A percentile compares a stretch with the other conserved stretches of the same genome.
These are phyloP conservation scores for Suillus brevipes DNA, from an alignment of 768 basidiomycete species.

Conservation along the genomic window DNA sequence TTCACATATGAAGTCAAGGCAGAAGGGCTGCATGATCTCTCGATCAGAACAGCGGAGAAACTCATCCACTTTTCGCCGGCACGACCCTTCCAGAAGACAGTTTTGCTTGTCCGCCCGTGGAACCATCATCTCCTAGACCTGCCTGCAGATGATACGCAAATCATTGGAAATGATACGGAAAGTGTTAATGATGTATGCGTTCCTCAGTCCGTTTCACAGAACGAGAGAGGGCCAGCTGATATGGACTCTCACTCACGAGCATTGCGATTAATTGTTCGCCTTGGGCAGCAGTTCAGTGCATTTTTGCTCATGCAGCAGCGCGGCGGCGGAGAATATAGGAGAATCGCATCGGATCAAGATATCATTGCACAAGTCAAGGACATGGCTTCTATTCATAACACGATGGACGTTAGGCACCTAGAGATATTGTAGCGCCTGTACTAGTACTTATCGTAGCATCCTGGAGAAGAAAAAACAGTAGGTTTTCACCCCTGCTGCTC, in stretches of 20 bases:
- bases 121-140: neutral
- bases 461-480: too few species aligned
- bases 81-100: neutral
- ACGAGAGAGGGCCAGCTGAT: neutral
- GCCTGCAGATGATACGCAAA: neutral
- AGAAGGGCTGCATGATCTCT: neutral
- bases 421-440: neutral
- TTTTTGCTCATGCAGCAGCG: neutral
- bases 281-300: neutral
- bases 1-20: neutral
- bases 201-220: neutral
- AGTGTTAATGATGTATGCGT: neutral
- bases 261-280: conserved; percentile 1
- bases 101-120: neutral
- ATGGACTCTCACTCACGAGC: neutral
- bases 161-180: neutral
- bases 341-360: neutral
- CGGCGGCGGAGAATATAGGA: neutral
- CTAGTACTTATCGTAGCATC: neutral
- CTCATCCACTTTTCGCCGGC: neutral
- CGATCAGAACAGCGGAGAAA: neutral
- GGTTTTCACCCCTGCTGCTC: too few species aligned
- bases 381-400: neutral
- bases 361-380: neutral
- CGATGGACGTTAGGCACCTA: neutral